Percentiles rank a stretch among this genome's conserved stretches.
Conservation (phyloP, 306 rosid genomes). For the Macrotyloma uniflorum region DNA sequence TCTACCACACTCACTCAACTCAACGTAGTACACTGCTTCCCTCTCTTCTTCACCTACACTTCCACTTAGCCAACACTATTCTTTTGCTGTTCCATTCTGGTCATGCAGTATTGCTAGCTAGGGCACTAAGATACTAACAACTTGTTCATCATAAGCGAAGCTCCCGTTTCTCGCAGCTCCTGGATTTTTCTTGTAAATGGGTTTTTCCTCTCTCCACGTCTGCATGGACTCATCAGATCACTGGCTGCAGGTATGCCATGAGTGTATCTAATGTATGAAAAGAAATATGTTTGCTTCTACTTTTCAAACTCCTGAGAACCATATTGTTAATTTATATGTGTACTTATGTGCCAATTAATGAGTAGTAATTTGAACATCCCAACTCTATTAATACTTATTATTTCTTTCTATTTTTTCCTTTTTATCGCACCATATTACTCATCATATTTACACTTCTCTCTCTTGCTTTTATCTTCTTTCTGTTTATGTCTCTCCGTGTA, state of each 20-base stretch:
- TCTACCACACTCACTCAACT: neutral
- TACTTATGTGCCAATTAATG: too few species aligned
- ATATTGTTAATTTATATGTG: neutral
- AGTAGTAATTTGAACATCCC: neutral
- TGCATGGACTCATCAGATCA: conserved; percentile 92
- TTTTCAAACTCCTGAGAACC: neutral
- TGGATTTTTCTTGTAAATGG: conserved; percentile 53
- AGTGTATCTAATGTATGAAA: neutral
- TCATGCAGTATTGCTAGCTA: too few species aligned
- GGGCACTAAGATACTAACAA: neutral
- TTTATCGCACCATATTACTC: neutral
- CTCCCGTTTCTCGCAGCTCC: neutral
- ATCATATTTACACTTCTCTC: neutral
- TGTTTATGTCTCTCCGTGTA: neutral
- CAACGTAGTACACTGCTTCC: neutral
- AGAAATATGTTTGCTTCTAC: neutral
- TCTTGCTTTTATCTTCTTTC: neutral
- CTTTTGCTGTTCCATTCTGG: neutral
- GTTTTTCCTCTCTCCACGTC: conserved; percentile 81
- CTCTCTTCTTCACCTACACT: neutral
- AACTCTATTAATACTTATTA: neutral
- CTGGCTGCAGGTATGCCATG: conserved; percentile 85
- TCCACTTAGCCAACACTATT: neutral
- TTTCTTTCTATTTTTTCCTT: neutral
- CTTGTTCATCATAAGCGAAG: neutral